Conservation (phyloP, 352 stramenopile genomes). For the Phytophthora macrochlamydospora region DNA sequence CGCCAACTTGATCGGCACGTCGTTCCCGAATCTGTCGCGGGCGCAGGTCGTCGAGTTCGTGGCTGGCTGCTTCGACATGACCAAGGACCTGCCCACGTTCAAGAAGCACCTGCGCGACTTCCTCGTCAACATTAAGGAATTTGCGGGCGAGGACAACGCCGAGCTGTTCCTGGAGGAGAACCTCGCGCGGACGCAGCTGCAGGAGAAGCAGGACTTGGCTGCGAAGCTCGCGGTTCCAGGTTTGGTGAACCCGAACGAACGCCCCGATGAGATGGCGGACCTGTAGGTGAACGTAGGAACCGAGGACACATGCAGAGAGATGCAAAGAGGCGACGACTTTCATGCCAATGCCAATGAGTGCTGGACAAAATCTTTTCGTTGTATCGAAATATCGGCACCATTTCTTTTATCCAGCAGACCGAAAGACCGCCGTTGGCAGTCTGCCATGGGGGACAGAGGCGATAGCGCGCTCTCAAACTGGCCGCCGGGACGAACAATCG, state of each 20-base stretch:
- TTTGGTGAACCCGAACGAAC: constrained; percentile 91
- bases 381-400: constrained; percentile 1
- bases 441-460: constrained; percentile 18
- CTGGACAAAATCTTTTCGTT: constrained; percentile 6
- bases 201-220: constrained; percentile 87
- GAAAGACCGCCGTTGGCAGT: constrained; percentile 4
- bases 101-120: constrained; percentile 99
- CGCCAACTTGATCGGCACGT: constrained; percentile 95
- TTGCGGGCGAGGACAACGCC: constrained; percentile 97
- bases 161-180: constrained; percentile 97
- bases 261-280: constrained; percentile 90
- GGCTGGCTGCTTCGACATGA: constrained; percentile 96
- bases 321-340: constrained; percentile 16
- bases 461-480: background rate
- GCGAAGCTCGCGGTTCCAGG: constrained; percentile 90
- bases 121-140: constrained; percentile 99
- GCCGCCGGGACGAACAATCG: constrained; percentile 6
- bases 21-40: constrained; percentile 96
- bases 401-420: background rate
- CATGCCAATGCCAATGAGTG: background rate
- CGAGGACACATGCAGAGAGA: constrained; percentile 31
- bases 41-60: constrained; percentile 97
- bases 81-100: constrained; percentile 97
- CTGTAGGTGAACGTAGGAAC: constrained; percentile 43
- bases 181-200: constrained; percentile 81